Base-by-base conservation (phyloP, 371 early-diverging fungal genomes). In the Actinomortierella wolfii region DNA sequence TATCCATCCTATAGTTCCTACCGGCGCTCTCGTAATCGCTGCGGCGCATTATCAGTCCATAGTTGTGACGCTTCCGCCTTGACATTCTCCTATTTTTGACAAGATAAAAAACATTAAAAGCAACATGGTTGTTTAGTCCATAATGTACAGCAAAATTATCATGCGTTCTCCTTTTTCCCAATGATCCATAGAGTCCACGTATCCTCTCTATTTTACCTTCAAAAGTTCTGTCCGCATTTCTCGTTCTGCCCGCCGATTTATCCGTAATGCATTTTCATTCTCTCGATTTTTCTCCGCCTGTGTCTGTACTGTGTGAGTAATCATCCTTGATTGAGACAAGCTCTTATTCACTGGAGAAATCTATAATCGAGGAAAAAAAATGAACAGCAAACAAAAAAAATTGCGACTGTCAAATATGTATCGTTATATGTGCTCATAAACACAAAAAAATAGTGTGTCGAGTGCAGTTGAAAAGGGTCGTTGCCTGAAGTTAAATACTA, bases 311-410 rank as follows among this genome's bases (percentile, higher is more conserved):
- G 26, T n/a, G 8, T 24, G 24, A 11, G 51, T 24, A 9, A 51
- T 51, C 51, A 51, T 51, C 9, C 51, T 24, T 17, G 51, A 26
- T 8, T 51, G 51, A 17, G 51, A 51, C 28, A 51, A 29, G 21
- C 51, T 28, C 51, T 51, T 51, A 18, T 26, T 28, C 26, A 26
- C 51, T 28, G 51, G 29, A 6, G 28, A 17, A 1, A 51, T 28
- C 51, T 51, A 51, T 18, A 26, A 48, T 24, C 9, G 21, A 23
- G 41, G n/a, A 2, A 44, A 44, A 20, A 4, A 3, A 2, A 15
- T 13, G n/a, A 44, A n/a, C 20, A 44, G 44, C 13, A 15, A 5
- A 44, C 4, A 44, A 2, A 3, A 44, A 44, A 3, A n/a, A 20
- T 6, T n/a, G 13, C 3, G 44, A 44, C 4, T 3, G 15, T 41